These are phyloP conservation scores for Mycosphaerella sp. DNA, from an alignment of 2,329 filamentous ascomycete genomes.

Conservation along the genomic window DNA sequence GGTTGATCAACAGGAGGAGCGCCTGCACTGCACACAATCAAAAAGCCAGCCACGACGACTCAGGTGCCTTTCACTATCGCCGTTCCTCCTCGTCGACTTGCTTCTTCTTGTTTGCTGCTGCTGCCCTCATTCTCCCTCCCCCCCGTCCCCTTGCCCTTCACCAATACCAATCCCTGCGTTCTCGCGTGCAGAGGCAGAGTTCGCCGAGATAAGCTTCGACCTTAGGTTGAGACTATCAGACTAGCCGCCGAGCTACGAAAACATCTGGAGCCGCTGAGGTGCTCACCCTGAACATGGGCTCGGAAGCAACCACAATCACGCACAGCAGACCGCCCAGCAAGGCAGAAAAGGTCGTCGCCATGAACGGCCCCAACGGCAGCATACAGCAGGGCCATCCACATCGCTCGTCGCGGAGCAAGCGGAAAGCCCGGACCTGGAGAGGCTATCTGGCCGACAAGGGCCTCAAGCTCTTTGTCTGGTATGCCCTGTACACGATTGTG, in stretches of 20 bases:
- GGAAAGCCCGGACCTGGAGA: conserved; percentile 17
- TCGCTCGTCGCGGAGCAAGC: conserved; percentile 17
- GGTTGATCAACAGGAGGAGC: too few relatives aligned
- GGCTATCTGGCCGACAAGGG: conserved; percentile 28
- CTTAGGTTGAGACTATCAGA: background rate
- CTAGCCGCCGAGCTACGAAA: background rate
- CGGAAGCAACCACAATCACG: background rate
- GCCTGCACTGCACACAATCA: too few relatives aligned
- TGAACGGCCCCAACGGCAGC: conserved; percentile 23
- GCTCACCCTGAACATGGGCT: background rate
- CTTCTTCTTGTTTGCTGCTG: background rate
- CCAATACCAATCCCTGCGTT: too few relatives aligned
- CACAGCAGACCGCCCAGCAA: conserved; percentile 5
- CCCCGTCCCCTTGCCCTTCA: background rate
- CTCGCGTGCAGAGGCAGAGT: background rate
- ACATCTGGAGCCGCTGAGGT: background rate
- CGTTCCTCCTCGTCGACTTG: too few relatives aligned
- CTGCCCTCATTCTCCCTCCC: too few relatives aligned
- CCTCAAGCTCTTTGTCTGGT: conserved; percentile 70
- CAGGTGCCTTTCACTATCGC: too few relatives aligned
- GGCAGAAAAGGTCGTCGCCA: conserved; percentile 8
- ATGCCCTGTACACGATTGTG: conserved; percentile 69
- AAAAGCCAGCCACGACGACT: too few relatives aligned
- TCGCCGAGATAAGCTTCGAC: background rate
- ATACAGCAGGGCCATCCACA: conserved; percentile 10